phyloP scores from a whole-genome alignment of 495 filamentous ascomycete species.

The Letharia lupina region DNA sequence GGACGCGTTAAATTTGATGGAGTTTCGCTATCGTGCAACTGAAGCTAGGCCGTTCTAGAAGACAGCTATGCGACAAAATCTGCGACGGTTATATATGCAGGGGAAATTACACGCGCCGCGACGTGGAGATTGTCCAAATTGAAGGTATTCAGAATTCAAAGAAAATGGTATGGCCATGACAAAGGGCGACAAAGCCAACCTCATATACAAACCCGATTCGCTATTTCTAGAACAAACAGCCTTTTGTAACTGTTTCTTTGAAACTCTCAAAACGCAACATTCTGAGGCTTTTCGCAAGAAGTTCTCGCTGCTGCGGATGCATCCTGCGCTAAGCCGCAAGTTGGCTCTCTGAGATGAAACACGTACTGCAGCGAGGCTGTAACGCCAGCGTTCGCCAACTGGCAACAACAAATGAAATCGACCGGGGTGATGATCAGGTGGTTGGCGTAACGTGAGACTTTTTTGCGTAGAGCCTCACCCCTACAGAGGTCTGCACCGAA shows the following conservation, averaged over 20 bases:
- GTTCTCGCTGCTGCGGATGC: not conserved
- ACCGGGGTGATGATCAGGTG: not conserved
- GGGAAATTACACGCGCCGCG: conserved; percentile 1
- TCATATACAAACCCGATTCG: not conserved
- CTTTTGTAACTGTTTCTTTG: not conserved
- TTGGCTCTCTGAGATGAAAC: conserved; percentile 5
- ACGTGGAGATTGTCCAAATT: not conserved
- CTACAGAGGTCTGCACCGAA: no score
- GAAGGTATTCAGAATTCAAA: not conserved
- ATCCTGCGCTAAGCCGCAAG: conserved; percentile 19
- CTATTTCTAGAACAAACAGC: not conserved
- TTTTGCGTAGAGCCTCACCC: not conserved
- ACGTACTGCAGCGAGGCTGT: not conserved
- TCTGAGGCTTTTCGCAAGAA: conserved; percentile 6
- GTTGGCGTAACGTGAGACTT: not conserved
- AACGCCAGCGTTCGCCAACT: not conserved
- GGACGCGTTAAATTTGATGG: not conserved
- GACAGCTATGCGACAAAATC: not conserved
- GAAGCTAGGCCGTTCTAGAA: not conserved
- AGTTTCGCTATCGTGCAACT: not conserved
- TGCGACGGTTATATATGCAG: conserved; percentile 2
- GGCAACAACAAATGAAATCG: not conserved
- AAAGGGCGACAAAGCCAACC: not conserved
- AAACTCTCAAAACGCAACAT: not conserved
- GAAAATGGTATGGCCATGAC: not conserved